These are phyloP conservation scores for Pythium pectinolyticum DNA, from an alignment of 352 stramenopile genomes.

Conservation along the genomic window DNA sequence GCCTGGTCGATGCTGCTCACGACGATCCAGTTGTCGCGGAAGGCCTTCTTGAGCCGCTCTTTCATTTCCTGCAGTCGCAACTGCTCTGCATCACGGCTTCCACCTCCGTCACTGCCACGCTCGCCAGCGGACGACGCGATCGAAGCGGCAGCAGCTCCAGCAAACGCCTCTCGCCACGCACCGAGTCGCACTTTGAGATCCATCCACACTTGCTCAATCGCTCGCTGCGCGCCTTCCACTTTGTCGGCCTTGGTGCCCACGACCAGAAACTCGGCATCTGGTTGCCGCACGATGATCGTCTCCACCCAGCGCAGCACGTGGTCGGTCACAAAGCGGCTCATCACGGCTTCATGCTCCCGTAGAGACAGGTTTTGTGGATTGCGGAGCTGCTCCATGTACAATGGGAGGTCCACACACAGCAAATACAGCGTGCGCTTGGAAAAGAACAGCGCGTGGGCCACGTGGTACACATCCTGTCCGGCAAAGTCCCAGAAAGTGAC, in stretches of 20 bases:
- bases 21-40: not conserved
- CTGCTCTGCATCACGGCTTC: too few species aligned
- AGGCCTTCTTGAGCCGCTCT: not conserved
- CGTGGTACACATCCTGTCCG: too few species aligned
- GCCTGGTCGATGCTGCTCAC: not conserved
- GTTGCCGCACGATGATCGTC: not conserved
- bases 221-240: not conserved
- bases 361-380: too few species aligned
- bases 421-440: slow-evolving; percentile 6
- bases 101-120: too few species aligned
- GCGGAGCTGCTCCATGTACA: not conserved
- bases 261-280: slow-evolving; percentile 15
- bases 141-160: not conserved
- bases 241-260: slow-evolving; percentile 15
- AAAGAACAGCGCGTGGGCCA: slow-evolving; percentile 6
- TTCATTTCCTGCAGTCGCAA: too few species aligned
- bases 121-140: too few species aligned
- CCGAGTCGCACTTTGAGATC: not conserved
- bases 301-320: slow-evolving; percentile 14
- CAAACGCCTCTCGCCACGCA: not conserved
- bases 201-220: not conserved
- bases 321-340: not conserved
- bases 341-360: not conserved
- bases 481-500: slow-evolving; percentile 13
- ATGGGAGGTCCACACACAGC: slow-evolving; percentile 1